Conservation (phyloP, 1,284 basidiomycete species). For the Ganoderma lucidum region DNA sequence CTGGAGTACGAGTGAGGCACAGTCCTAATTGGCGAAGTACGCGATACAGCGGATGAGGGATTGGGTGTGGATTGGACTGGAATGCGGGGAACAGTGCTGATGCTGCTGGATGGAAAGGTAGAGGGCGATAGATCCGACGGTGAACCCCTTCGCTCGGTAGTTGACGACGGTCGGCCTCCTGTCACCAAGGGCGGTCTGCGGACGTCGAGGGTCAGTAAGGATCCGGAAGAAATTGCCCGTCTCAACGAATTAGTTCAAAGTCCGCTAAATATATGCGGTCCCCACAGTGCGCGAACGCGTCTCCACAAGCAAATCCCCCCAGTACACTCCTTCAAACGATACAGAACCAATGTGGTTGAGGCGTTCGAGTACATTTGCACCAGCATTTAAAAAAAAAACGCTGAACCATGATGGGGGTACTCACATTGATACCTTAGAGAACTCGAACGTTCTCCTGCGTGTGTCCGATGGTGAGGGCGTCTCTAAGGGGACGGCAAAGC, state of each 20-base stretch:
- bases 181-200: not conserved
- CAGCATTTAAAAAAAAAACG: not conserved
- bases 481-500: not conserved
- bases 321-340: not conserved
- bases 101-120: not conserved
- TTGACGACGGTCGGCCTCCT: not conserved
- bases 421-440: not conserved
- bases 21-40: not conserved
- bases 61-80: not conserved
- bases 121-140: not conserved
- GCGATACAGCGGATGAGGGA: not conserved
- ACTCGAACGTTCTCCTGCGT: not conserved
- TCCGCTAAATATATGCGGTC: not conserved
- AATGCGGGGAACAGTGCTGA: not conserved
- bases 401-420: not conserved
- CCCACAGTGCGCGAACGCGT: not conserved
- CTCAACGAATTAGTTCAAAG: not conserved
- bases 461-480: not conserved
- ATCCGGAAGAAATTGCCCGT: not conserved
- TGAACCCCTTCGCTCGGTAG: not conserved
- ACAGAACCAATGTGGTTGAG: not conserved
- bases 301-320: not conserved
- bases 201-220: not conserved
- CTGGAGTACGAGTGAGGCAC: not conserved
- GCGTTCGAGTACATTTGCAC: not conserved